phyloP scores from a whole-genome alignment of 2,329 filamentous ascomycete genomes.

The Pseudohalonectria lignicola region DNA sequence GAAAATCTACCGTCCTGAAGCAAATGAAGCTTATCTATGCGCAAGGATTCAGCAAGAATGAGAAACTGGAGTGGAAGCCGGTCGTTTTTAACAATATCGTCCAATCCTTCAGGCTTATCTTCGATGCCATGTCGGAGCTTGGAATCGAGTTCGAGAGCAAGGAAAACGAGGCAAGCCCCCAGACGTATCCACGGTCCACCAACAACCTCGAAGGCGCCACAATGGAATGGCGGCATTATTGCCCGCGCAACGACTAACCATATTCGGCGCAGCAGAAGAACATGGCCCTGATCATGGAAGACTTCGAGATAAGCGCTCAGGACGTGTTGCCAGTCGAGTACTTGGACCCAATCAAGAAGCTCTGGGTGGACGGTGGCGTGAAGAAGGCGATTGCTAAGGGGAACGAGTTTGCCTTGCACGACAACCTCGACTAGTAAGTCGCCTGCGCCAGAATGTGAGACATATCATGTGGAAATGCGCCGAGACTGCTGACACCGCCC shows the following conservation, averaged over 20 bases:
- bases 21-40: slow-evolving; percentile 98
- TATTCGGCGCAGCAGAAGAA: slow-evolving; percentile 45
- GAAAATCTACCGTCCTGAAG: slow-evolving; percentile 94
- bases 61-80: slow-evolving; percentile 87
- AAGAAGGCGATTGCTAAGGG: slow-evolving; percentile 83
- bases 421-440: slow-evolving; percentile 85
- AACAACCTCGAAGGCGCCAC: no score
- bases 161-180: slow-evolving; percentile 61
- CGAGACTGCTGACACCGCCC: background rate
- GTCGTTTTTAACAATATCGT: slow-evolving; percentile 94
- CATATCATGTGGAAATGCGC: background rate
- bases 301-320: slow-evolving; percentile 72
- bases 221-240: no score
- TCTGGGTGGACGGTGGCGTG: slow-evolving; percentile 79
- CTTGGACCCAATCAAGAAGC: slow-evolving; percentile 66
- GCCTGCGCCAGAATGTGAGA: background rate
- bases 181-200: no score
- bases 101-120: slow-evolving; percentile 81
- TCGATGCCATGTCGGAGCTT: slow-evolving; percentile 84
- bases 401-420: slow-evolving; percentile 92
- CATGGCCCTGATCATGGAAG: slow-evolving; percentile 65
- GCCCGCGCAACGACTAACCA: no score
- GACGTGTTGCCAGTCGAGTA: slow-evolving; percentile 72
- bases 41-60: slow-evolving; percentile 78
- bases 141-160: slow-evolving; percentile 67